These are phyloP conservation scores for Paralagenidium karlingii DNA, from an alignment of 352 stramenopile species.

Conservation along the genomic window DNA sequence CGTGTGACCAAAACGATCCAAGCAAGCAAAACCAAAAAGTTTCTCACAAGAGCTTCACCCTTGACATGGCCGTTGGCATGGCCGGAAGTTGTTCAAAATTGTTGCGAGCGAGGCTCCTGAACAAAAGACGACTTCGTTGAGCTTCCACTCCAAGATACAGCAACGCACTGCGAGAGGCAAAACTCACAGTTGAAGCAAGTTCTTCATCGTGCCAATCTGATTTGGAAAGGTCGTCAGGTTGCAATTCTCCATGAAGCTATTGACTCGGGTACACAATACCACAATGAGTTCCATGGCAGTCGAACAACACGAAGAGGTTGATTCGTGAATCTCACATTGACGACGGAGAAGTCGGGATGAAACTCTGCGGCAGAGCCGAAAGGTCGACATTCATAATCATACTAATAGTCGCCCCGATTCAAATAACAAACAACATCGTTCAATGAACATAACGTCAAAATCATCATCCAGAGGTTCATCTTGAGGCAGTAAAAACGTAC, in stretches of 20 bases:
- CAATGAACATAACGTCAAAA: not conserved
- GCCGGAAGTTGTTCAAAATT: conserved; percentile 18
- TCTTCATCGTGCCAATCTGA: conserved; percentile 31
- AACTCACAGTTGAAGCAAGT: conserved; percentile 38
- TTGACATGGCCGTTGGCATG: conserved; percentile 16
- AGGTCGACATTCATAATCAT: conserved; percentile 52
- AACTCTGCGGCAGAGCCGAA: conserved; percentile 18
- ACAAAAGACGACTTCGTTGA: not conserved
- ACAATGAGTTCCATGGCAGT: conserved; percentile 1
- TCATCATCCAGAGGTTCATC: too few species aligned
- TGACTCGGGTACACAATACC: not conserved
- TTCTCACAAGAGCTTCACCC: conserved; percentile 24
- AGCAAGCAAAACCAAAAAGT: conserved; percentile 2
- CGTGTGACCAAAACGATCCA: not conserved
- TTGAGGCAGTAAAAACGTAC: too few species aligned
- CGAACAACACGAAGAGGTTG: not conserved
- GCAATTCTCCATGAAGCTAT: conserved; percentile 58
- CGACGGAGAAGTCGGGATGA: conserved; percentile 35
- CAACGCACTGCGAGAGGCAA: not conserved
- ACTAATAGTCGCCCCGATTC: conserved; percentile 8
- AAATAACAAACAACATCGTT: not conserved
- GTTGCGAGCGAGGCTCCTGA: conserved; percentile 49
- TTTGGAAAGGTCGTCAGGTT: conserved; percentile 31
- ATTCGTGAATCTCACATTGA: conserved; percentile 11
- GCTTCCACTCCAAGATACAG: too few species aligned